phyloP scores from a whole-genome alignment of 2,329 filamentous ascomycete species.

The Beauveria sp. region DNA sequence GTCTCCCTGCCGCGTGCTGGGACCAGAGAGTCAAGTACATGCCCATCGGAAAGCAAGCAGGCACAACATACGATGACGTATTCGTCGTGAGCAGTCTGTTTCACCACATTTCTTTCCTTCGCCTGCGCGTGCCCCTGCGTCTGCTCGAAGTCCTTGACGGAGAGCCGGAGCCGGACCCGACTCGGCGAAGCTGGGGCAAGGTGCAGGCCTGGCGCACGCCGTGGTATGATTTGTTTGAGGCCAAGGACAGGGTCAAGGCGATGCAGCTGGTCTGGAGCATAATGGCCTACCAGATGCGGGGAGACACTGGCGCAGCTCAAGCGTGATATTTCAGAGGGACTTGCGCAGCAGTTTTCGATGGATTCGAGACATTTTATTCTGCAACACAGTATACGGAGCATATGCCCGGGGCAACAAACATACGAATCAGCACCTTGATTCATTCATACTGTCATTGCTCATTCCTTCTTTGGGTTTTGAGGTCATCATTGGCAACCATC shows the following conservation, averaged over 20 bases:
- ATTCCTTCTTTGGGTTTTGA: not conserved
- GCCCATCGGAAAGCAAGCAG: slow-evolving; percentile 44
- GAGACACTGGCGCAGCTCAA: not conserved
- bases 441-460: not conserved
- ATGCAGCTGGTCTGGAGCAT: slow-evolving; percentile 52
- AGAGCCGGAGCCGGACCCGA: slow-evolving; percentile 25
- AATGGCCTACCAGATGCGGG: slow-evolving; percentile 50
- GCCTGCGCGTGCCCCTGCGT: slow-evolving; percentile 48
- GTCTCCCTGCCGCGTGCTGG: slow-evolving; percentile 50
- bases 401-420: not conserved
- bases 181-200: slow-evolving; percentile 39
- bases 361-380: not conserved
- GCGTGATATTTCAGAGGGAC: not conserved
- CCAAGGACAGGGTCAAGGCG: slow-evolving; percentile 46
- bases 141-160: slow-evolving; percentile 48
- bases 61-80: slow-evolving; percentile 48
- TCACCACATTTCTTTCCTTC: slow-evolving; percentile 52
- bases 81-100: slow-evolving; percentile 53
- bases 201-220: slow-evolving; percentile 49
- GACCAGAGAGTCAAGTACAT: slow-evolving; percentile 52
- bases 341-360: no score
- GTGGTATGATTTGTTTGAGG: slow-evolving; percentile 55
- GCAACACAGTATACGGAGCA: not conserved
- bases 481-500: not conserved
- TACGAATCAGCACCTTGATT: not conserved